Evolutionary conservation across 1,139 yeast species (phyloP).

Genomic region (Suhomyces atakaporum): DNA sequence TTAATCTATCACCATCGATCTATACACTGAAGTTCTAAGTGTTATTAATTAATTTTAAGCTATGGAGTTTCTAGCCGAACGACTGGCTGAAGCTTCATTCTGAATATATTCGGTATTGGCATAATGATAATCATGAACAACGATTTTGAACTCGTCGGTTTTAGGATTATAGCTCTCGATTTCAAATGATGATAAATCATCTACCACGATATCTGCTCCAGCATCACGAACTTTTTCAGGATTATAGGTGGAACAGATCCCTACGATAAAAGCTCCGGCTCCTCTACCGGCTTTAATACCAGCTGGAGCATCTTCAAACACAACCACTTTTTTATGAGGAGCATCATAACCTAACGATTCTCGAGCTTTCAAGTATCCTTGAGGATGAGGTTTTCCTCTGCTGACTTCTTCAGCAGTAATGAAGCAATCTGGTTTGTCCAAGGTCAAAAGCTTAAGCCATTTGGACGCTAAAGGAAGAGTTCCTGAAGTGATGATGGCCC

Average conservation of each 20-base stretch:
- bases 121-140: conserved; percentile 45
- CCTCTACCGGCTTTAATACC: conserved; percentile 83
- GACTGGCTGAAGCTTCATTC: conserved; percentile 6
- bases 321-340: conserved; percentile 55
- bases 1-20: not conserved
- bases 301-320: conserved; percentile 87
- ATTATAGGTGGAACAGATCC: conserved; percentile 78
- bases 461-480: conserved; percentile 73
- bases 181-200: conserved; percentile 57
- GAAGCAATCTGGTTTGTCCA: conserved; percentile 67
- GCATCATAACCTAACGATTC: conserved; percentile 54
- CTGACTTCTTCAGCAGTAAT: conserved; percentile 78
- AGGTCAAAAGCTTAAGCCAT: conserved; percentile 70
- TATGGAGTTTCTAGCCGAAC: conserved; percentile 10
- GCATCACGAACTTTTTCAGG: conserved; percentile 66
- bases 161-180: conserved; percentile 44
- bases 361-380: conserved; percentile 73
- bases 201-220: conserved; percentile 81
- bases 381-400: conserved; percentile 81
- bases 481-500: conserved; percentile 89
- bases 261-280: conserved; percentile 81
- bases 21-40: too few species aligned
- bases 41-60: too few species aligned
- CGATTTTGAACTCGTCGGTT: conserved; percentile 50
- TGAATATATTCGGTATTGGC: conserved; percentile 41